Evolutionary conservation across 257 asterid genomes (phyloP).

Genomic region (Osmanthus fragrans): DNA sequence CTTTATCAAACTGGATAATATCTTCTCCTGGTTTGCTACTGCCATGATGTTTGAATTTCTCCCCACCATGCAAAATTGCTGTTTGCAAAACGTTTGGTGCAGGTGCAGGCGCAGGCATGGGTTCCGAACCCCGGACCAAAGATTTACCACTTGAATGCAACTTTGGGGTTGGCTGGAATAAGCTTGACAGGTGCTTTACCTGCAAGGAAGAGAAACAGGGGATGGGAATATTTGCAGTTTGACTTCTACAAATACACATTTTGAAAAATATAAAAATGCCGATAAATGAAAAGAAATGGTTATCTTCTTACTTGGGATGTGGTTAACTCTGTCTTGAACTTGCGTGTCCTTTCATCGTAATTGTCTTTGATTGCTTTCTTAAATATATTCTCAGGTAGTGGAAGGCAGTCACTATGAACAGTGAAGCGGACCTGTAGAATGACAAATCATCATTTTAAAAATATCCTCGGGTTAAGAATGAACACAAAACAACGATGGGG

Average conservation of each 20-base stretch:
- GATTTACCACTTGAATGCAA: constrained; percentile 38
- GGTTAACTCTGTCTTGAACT: constrained; percentile 75
- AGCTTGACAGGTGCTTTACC: constrained; percentile 50
- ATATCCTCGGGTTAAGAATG: constrained; percentile 17
- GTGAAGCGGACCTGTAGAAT: constrained; percentile 65
- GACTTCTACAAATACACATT: not conserved
- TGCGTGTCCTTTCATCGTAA: constrained; percentile 65
- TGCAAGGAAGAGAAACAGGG: constrained; percentile 31
- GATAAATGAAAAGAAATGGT: constrained; percentile 5
- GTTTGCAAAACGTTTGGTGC: constrained; percentile 22
- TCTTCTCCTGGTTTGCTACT: constrained; percentile 25
- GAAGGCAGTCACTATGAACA: constrained; percentile 63
- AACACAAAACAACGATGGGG: constrained; percentile 3
- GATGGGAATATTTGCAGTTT: not conserved
- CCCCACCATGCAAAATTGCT: constrained; percentile 29
- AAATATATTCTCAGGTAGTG: constrained; percentile 74
- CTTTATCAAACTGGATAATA: constrained; percentile 26
- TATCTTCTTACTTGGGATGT: constrained; percentile 57
- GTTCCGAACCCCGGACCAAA: constrained; percentile 30
- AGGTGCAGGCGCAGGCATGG: not conserved
- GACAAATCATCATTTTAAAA: constrained; percentile 14
- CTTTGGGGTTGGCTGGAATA: constrained; percentile 56
- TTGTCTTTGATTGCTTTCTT: constrained; percentile 76
- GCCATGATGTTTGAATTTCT: constrained; percentile 24
- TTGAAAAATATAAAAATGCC: not conserved